A percentile compares a stretch with the other conserved stretches of the same genome.
Conservation (phyloP, 768 basidiomycete species). For the Calocybe indica region DNA sequence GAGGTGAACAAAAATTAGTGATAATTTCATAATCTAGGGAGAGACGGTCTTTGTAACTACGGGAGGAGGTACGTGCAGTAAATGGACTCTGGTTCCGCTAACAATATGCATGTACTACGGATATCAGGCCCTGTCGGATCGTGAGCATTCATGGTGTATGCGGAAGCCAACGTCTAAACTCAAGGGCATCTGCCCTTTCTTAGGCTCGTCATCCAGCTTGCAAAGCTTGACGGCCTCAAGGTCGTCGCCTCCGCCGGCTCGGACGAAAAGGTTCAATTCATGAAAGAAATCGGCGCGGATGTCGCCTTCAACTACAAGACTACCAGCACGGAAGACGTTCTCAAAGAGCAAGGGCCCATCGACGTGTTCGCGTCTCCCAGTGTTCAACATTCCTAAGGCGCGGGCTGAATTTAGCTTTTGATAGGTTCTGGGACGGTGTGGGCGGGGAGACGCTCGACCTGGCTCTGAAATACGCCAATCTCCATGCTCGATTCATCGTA, state of each 20-base stretch:
- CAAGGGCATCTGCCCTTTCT: neutral
- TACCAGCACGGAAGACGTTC: conserved; percentile 16
- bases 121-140: conserved; percentile 21
- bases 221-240: conserved; percentile 32
- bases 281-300: conserved; percentile 27
- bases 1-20: neutral
- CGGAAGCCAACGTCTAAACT: neutral
- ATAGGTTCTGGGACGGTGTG: conserved; percentile 20
- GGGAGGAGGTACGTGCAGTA: conserved; percentile 6
- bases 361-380: neutral
- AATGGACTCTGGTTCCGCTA: neutral
- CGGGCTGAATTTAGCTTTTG: conserved; percentile 16
- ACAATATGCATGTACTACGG: no score
- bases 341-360: conserved; percentile 25
- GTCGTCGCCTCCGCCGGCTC: conserved; percentile 36
- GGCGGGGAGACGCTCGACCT: conserved; percentile 40
- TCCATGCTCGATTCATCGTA: conserved; percentile 28
- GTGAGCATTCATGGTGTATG: conserved; percentile 7
- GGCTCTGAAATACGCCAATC: conserved; percentile 30
- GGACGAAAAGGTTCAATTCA: conserved; percentile 33
- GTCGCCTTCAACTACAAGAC: conserved; percentile 27
- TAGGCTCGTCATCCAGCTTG: conserved; percentile 28
- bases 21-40: conserved; percentile 8
- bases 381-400: neutral
- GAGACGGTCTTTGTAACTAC: conserved; percentile 21